Evolutionary conservation across 2,329 filamentous ascomycete genomes (phyloP).

Genomic region (Zasmidium cellare): DNA sequence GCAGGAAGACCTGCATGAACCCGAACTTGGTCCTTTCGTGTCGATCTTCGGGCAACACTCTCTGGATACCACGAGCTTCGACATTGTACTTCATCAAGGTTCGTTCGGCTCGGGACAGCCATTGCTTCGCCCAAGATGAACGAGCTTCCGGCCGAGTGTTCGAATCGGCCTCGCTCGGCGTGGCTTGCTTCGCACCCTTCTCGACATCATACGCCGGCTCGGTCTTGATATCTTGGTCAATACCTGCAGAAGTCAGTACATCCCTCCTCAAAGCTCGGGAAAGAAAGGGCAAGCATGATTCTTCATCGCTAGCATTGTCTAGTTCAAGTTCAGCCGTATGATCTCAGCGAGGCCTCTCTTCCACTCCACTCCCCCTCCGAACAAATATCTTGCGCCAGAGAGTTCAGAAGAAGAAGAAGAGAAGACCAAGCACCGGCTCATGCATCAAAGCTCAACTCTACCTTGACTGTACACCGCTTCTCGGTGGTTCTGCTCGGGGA

Average conservation of each 20-base stretch:
- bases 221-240: constrained; percentile 25
- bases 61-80: constrained; percentile 61
- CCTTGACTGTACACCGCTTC: constrained; percentile 16
- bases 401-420: not conserved
- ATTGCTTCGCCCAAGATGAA: not conserved
- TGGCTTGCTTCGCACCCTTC: constrained; percentile 1
- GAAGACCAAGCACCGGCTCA: constrained; percentile 38
- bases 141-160: not conserved
- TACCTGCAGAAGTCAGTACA: constrained; percentile 38
- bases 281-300: constrained; percentile 47
- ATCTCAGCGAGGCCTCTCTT: constrained; percentile 46
- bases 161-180: not conserved
- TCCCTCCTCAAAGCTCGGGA: constrained; percentile 3
- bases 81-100: constrained; percentile 54
- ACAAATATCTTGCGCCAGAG: too few species aligned
- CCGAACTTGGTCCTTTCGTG: constrained; percentile 53
- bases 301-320: constrained; percentile 53
- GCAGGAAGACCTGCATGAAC: constrained; percentile 56
- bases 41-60: constrained; percentile 57
- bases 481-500: constrained; percentile 2
- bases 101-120: constrained; percentile 37
- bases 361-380: not conserved
- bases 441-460: constrained; percentile 32
- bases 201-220: constrained; percentile 6
- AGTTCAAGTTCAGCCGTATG: constrained; percentile 58